phyloP scores from a whole-genome alignment of 2,329 filamentous ascomycete species.

The Paecilomyces niveus region DNA sequence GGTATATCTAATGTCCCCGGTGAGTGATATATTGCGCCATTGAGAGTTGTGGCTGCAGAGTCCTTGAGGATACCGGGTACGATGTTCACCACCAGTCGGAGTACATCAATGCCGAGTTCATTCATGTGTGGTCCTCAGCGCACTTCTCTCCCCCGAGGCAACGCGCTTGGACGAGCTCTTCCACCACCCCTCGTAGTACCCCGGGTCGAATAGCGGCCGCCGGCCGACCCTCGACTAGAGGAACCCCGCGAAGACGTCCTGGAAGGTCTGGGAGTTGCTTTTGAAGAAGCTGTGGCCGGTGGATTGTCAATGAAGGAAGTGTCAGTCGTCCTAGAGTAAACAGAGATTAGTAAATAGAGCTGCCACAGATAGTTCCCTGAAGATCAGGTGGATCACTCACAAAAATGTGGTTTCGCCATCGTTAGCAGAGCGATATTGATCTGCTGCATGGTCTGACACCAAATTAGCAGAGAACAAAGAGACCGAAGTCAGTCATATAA shows the following conservation, averaged over 20 bases:
- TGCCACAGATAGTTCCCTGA: neutral
- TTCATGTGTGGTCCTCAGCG: constrained; percentile 18
- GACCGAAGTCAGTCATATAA: neutral
- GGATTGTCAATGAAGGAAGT: constrained; percentile 88
- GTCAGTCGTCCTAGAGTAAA: constrained; percentile 65
- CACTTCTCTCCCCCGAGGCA: constrained; percentile 33
- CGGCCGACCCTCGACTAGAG: constrained; percentile 19
- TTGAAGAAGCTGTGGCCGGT: constrained; percentile 42
- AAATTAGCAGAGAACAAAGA: neutral
- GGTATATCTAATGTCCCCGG: neutral
- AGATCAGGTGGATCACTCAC: constrained; percentile 40
- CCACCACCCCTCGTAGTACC: constrained; percentile 29
- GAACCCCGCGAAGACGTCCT: constrained; percentile 14
- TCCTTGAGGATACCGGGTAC: neutral
- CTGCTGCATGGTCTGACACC: constrained; percentile 25
- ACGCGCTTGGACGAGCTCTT: constrained; percentile 28
- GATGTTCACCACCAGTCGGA: neutral
- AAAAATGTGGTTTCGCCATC: constrained; percentile 78
- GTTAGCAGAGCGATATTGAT: constrained; percentile 27
- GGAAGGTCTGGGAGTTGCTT: constrained; percentile 31
- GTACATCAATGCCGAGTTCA: neutral
- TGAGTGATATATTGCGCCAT: neutral
- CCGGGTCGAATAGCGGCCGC: constrained; percentile 31
- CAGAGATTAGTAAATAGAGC: neutral
- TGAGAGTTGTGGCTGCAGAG: neutral